phyloP scores from a whole-genome alignment of 495 filamentous ascomycete species.

The Hypoxylon fragiforme region DNA sequence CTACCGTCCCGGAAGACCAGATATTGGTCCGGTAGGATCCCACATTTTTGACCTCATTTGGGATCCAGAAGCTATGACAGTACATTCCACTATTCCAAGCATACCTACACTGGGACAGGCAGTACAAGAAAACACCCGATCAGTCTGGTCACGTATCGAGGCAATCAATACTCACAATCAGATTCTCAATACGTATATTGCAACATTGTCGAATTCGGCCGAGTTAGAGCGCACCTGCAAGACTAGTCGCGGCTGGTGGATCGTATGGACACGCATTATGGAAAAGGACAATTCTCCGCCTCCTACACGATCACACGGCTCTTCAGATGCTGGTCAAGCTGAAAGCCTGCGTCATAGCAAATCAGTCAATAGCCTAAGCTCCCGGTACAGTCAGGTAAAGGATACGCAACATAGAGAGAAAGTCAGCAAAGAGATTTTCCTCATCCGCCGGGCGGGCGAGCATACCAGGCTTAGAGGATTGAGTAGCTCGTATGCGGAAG shows the following conservation, averaged over 20 bases:
- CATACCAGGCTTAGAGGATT: slow-evolving; percentile 43
- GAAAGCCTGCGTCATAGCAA: slow-evolving; percentile 19
- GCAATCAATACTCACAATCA: slow-evolving; percentile 89
- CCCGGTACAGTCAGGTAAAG: slow-evolving; percentile 13
- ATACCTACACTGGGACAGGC: slow-evolving; percentile 67
- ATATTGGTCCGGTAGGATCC: slow-evolving; percentile 42
- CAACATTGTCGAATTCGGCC: slow-evolving; percentile 58
- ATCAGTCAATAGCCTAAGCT: slow-evolving; percentile 31
- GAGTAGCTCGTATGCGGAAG: slow-evolving; percentile 46
- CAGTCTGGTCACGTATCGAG: slow-evolving; percentile 75
- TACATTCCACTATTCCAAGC: slow-evolving; percentile 86
- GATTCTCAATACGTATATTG: slow-evolving; percentile 72
- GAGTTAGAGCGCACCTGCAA: slow-evolving; percentile 89
- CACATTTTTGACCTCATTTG: slow-evolving; percentile 84
- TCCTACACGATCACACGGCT: slow-evolving; percentile 5
- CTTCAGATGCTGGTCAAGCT: slow-evolving; percentile 31
- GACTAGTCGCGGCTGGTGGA: slow-evolving; percentile 92
- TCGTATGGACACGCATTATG: slow-evolving; percentile 84
- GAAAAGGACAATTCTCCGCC: slow-evolving; percentile 37
- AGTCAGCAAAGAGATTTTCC: slow-evolving; percentile 70
- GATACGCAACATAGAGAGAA: slow-evolving; percentile 3
- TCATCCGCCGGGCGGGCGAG: slow-evolving; percentile 80
- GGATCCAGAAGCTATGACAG: slow-evolving; percentile 73
- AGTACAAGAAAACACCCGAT: slow-evolving; percentile 24
- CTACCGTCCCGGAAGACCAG: slow-evolving; percentile 52